These are phyloP conservation scores for Megacollybia marginata DNA, from an alignment of 768 basidiomycete species.

Conservation along the genomic window DNA sequence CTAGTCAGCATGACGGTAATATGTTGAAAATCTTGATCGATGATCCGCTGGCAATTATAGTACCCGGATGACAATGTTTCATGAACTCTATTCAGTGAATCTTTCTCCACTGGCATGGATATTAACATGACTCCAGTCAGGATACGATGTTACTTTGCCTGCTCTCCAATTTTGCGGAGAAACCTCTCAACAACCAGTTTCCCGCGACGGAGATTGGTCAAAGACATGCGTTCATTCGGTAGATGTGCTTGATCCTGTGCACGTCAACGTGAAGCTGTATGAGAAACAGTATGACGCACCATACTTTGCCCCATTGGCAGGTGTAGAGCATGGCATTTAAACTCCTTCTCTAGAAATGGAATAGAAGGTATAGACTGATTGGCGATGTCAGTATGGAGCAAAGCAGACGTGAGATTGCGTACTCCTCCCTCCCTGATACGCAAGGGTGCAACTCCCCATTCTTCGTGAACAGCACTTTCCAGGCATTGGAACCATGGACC, in stretches of 20 bases:
- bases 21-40: too few relatives aligned
- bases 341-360: conserved; percentile 89
- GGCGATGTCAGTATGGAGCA: conserved; percentile 3
- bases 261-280: conserved; percentile 2
- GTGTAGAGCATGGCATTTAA: conserved; percentile 84
- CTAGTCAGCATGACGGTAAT: too few relatives aligned
- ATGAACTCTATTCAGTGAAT: too few relatives aligned
- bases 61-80: too few relatives aligned
- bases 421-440: conserved; percentile 93
- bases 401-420: conserved; percentile 18
- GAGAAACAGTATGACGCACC: conserved; percentile 33
- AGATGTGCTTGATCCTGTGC: conserved; percentile 84
- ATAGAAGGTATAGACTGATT: conserved; percentile 86
- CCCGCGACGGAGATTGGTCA: conserved; percentile 73
- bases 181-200: conserved; percentile 76
- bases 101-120: too few relatives aligned
- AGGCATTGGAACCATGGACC: conserved; percentile 83
- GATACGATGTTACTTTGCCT: too few relatives aligned
- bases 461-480: conserved; percentile 72
- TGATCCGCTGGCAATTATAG: too few relatives aligned
- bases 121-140: too few relatives aligned
- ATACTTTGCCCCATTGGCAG: conserved; percentile 91
- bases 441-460: conserved; percentile 83
- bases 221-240: conserved; percentile 85
- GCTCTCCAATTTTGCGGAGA: conserved; percentile 38